phyloP scores from a whole-genome alignment of 495 filamentous ascomycete species.

The Neurospora sp. region DNA sequence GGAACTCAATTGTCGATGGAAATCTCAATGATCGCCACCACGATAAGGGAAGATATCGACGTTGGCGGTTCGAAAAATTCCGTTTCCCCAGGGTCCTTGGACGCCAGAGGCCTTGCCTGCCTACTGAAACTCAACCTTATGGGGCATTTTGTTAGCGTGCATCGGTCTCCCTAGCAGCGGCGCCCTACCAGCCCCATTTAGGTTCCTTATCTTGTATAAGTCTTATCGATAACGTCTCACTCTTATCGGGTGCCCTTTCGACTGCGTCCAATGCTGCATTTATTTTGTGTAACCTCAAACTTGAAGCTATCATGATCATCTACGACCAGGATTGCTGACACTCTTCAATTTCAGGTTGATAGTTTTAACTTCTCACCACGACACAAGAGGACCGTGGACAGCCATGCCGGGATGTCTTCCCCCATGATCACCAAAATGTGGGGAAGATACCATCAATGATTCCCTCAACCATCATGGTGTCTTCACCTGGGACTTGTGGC shows the following conservation, averaged over 20 bases:
- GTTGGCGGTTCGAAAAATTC: constrained; percentile 4
- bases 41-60: background rate
- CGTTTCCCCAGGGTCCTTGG: background rate
- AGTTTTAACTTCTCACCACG: background rate
- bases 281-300: background rate
- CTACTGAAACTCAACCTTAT: background rate
- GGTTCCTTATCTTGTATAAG: background rate
- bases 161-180: background rate
- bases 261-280: background rate
- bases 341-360: background rate
- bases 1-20: background rate
- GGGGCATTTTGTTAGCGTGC: background rate
- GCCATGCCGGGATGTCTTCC: background rate
- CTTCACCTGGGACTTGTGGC: background rate
- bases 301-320: background rate
- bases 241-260: background rate
- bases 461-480: background rate
- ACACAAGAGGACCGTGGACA: background rate
- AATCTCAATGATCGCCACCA: background rate
- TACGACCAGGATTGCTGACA: background rate
- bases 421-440: background rate
- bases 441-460: background rate
- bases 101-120: background rate
- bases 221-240: background rate
- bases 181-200: background rate